Evolutionary conservation across 1,139 yeast genomes (phyloP).

Genomic region (Diutina pseudorugosa): DNA sequence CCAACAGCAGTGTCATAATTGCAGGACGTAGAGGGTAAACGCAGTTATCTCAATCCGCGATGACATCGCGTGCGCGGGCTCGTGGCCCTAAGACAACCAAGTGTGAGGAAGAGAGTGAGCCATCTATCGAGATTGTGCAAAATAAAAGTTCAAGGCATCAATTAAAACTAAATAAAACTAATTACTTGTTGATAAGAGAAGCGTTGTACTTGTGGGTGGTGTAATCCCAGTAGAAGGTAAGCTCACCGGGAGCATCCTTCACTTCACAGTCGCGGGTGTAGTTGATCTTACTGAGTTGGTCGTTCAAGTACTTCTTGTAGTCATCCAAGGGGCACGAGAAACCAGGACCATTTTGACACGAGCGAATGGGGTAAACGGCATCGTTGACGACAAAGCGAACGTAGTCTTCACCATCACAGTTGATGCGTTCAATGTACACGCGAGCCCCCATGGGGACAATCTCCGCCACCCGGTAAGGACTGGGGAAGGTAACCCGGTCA

Average conservation of each 20-base stretch:
- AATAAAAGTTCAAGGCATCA: too few relatives aligned
- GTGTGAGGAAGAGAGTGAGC: not conserved
- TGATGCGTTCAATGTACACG: constrained; percentile 34
- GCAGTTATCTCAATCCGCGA: not conserved
- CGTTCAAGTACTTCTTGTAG: constrained; percentile 21
- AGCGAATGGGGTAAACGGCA: constrained; percentile 41
- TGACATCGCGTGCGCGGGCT: not conserved
- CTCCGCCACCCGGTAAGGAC: constrained; percentile 34
- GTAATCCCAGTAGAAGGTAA: constrained; percentile 27
- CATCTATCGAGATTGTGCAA: too few relatives aligned
- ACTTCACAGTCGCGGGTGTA: constrained; percentile 7
- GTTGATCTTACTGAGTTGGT: constrained; percentile 19
- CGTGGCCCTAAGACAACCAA: not conserved
- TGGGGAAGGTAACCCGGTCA: constrained; percentile 23
- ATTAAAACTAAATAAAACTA: too few relatives aligned
- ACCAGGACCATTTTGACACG: constrained; percentile 44
- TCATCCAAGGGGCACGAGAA: constrained; percentile 39
- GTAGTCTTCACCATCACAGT: constrained; percentile 25
- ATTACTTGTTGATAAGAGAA: not conserved
- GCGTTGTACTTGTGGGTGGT: constrained; percentile 12
- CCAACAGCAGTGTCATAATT: not conserved
- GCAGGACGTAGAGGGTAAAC: not conserved
- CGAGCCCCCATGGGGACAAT: constrained; percentile 48
- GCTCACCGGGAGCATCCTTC: constrained; percentile 8
- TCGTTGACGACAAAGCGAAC: constrained; percentile 43